phyloP scores from a whole-genome alignment of 495 filamentous ascomycete genomes.

The Rostrohypoxylon terebratum region DNA sequence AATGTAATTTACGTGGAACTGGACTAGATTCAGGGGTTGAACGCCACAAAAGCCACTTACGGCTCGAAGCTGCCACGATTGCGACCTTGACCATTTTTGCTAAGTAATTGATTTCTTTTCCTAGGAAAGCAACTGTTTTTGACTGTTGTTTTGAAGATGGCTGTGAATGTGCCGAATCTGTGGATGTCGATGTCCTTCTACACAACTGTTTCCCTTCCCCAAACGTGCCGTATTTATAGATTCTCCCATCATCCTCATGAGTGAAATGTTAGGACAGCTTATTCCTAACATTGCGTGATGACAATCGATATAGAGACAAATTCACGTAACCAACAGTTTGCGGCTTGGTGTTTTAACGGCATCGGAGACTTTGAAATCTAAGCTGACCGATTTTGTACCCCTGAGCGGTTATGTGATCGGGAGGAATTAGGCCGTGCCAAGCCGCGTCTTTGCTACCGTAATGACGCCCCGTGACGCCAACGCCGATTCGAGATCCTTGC shows the following conservation, averaged over 20 bases:
- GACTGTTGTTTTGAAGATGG: background rate
- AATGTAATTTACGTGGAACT: background rate
- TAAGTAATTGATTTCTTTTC: background rate
- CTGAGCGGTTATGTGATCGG: slow-evolving; percentile 38
- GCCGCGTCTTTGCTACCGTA: background rate
- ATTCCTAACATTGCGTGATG: background rate
- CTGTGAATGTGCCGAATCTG: slow-evolving; percentile 9
- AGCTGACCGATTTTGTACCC: background rate
- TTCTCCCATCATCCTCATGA: background rate
- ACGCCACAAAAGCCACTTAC: slow-evolving; percentile 48
- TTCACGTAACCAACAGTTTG: slow-evolving; percentile 18
- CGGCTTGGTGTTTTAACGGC: no score
- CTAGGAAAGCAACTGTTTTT: background rate
- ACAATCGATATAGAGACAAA: background rate
- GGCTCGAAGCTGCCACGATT: slow-evolving; percentile 61
- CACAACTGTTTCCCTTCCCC: slow-evolving; percentile 5
- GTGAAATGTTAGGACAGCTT: background rate
- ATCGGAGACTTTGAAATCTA: background rate
- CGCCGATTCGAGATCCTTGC: background rate
- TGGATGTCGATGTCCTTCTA: slow-evolving; percentile 9
- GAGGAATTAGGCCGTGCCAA: slow-evolving; percentile 25
- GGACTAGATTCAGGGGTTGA: background rate
- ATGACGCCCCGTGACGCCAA: background rate
- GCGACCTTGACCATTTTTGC: slow-evolving; percentile 65
- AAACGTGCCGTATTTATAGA: slow-evolving; percentile 18